These are phyloP conservation scores for Phyllostachys edulis DNA, from an alignment of 176 grass and related monocot genomes.

Conservation along the genomic window DNA sequence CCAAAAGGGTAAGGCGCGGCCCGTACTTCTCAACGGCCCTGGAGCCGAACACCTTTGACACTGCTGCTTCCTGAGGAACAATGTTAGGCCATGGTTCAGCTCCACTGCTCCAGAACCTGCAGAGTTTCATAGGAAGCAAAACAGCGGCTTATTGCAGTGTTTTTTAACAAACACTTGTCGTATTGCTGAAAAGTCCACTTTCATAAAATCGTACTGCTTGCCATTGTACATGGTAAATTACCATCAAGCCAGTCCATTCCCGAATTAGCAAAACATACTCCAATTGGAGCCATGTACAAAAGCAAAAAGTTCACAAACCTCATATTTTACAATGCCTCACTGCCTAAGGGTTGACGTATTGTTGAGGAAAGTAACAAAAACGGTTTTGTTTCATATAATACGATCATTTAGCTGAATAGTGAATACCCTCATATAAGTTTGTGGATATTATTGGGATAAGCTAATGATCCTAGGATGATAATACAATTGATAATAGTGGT, in stretches of 20 bases:
- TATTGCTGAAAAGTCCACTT: not conserved
- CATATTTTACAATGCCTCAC: not conserved
- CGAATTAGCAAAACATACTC: not conserved
- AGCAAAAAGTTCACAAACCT: not conserved
- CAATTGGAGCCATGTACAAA: not conserved
- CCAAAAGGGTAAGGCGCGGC: constrained; percentile 71
- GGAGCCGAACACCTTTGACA: constrained; percentile 86
- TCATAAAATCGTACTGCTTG: not conserved
- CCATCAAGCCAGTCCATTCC: not conserved
- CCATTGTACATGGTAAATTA: not conserved
- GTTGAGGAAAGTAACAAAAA: not conserved
- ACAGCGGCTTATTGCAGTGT: not conserved
- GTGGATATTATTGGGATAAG: too few relatives aligned
- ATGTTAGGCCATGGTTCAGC: constrained; percentile 86
- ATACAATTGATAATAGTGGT: too few relatives aligned
- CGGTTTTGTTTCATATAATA: not conserved
- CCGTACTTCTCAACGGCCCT: constrained; percentile 75
- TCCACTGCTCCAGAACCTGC: constrained; percentile 92
- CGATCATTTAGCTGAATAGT: not conserved
- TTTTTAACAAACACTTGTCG: not conserved
- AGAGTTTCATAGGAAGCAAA: not conserved
- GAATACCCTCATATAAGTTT: too few relatives aligned
- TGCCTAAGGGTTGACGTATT: not conserved
- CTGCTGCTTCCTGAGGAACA: constrained; percentile 63
- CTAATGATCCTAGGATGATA: too few relatives aligned